Percentiles rank a stretch among this genome's conserved stretches.
Evolutionary conservation across 306 rosid genomes (phyloP).

Genomic region (Cicer bijugum): DNA sequence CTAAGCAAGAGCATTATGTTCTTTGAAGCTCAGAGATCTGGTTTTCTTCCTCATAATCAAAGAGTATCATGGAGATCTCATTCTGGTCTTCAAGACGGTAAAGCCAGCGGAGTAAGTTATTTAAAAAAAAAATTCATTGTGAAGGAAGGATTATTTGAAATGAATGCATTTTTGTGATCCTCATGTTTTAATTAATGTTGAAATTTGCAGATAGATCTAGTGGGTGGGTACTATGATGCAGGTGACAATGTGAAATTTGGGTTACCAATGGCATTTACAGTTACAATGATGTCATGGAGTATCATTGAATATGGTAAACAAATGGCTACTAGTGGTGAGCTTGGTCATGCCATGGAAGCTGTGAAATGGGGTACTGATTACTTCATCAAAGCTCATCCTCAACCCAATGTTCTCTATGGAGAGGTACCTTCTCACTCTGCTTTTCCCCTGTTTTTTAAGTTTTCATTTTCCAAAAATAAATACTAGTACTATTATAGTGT

Average conservation of each 20-base stretch:
- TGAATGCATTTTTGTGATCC: too few relatives aligned
- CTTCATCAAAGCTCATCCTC: constrained; percentile 90
- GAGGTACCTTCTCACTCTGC: constrained; percentile 58
- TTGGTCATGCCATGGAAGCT: constrained; percentile 86
- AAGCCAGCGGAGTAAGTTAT: constrained; percentile 74
- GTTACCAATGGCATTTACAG: constrained; percentile 92
- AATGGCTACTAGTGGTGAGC: constrained; percentile 81
- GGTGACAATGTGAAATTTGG: constrained; percentile 99
- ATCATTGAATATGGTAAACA: constrained; percentile 85
- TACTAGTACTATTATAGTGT: background rate
- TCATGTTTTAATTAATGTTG: background rate
- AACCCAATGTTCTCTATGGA: constrained; percentile 87
- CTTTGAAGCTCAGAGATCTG: constrained; percentile 99
- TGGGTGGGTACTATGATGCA: constrained; percentile 95
- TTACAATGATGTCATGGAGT: constrained; percentile 98
- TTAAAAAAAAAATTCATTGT: too few relatives aligned
- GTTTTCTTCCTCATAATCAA: constrained; percentile 74
- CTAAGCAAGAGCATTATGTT: constrained; percentile 86
- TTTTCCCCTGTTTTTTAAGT: background rate
- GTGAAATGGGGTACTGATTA: constrained; percentile 96
- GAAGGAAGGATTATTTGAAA: too few relatives aligned
- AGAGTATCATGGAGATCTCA: constrained; percentile 90
- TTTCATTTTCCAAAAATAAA: background rate
- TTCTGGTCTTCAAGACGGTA: constrained; percentile 89
- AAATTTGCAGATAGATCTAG: constrained; percentile 80